Evolutionary conservation across 495 filamentous ascomycete species (phyloP).

Genomic region (Durotheca rogersii): DNA sequence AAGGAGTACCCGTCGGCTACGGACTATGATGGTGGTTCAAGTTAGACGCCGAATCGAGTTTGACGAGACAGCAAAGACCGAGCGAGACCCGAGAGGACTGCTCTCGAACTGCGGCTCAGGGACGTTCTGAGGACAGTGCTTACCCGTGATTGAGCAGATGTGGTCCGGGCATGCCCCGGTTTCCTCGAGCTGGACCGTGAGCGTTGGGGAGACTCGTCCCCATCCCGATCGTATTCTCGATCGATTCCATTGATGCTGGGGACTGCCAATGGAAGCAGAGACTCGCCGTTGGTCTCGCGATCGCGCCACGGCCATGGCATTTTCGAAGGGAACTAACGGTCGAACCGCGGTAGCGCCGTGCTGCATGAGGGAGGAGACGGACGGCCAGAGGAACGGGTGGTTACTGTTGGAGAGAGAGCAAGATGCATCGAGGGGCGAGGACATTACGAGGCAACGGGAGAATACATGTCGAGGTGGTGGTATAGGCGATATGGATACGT

Average conservation of each 20-base stretch:
- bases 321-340: slow-evolving; percentile 25
- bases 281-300: slow-evolving; percentile 39
- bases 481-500: background rate
- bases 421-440: background rate
- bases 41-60: slow-evolving; percentile 12
- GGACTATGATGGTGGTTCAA: slow-evolving; percentile 29
- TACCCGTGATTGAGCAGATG: slow-evolving; percentile 51
- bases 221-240: slow-evolving; percentile 29
- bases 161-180: slow-evolving; percentile 40
- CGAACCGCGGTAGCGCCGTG: slow-evolving; percentile 22
- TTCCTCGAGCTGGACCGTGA: slow-evolving; percentile 37
- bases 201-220: slow-evolving; percentile 28
- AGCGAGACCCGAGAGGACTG: background rate
- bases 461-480: background rate
- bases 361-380: slow-evolving; percentile 29
- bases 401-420: slow-evolving; percentile 8
- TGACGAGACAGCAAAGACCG: no score
- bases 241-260: slow-evolving; percentile 35
- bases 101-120: background rate
- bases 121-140: slow-evolving; percentile 10
- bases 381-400: slow-evolving; percentile 6
- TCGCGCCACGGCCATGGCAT: slow-evolving; percentile 43
- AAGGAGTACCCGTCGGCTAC: slow-evolving; percentile 55
- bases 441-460: slow-evolving; percentile 17
- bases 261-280: slow-evolving; percentile 40